phyloP scores from a whole-genome alignment of 306 rosid genomes.

The Quercus variabilis region DNA sequence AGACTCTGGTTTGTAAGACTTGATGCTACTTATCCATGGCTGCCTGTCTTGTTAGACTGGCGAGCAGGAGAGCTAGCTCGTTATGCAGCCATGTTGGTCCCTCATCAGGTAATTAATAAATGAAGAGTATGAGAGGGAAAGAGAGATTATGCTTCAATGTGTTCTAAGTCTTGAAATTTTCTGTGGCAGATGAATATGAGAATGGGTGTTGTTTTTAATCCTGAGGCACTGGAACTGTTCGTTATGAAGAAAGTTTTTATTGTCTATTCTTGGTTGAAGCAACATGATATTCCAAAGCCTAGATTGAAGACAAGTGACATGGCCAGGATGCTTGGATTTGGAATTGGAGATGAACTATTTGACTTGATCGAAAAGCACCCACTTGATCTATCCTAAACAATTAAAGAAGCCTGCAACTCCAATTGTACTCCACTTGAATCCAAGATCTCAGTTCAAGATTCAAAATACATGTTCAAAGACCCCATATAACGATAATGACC shows the following conservation, averaged over 20 bases:
- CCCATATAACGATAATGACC: background rate
- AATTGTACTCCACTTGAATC: background rate
- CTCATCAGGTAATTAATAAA: slow-evolving; percentile 72
- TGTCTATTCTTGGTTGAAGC: slow-evolving; percentile 86
- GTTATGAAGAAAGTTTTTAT: slow-evolving; percentile 75
- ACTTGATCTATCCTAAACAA: slow-evolving; percentile 33
- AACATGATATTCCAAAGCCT: slow-evolving; percentile 74
- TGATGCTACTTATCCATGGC: slow-evolving; percentile 87
- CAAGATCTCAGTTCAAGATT: background rate
- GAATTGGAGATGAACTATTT: slow-evolving; percentile 77
- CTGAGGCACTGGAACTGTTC: slow-evolving; percentile 86
- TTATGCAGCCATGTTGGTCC: slow-evolving; percentile 90
- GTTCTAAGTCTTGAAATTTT: background rate
- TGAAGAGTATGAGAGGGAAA: background rate
- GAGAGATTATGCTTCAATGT: background rate
- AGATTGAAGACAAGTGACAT: slow-evolving; percentile 68
- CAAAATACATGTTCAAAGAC: background rate
- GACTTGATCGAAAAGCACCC: slow-evolving; percentile 70
- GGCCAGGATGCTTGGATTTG: slow-evolving; percentile 99
- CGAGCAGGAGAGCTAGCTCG: slow-evolving; percentile 95
- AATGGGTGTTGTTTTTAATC: slow-evolving; percentile 93
- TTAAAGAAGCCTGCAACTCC: background rate
- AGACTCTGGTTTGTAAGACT: slow-evolving; percentile 95
- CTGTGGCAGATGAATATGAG: slow-evolving; percentile 73
- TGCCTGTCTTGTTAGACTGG: slow-evolving; percentile 88